Percentiles rank a stretch among this genome's conserved stretches.
Evolutionary conservation across 2,329 filamentous ascomycete genomes (phyloP).

Genomic region (Colletotrichum gloeosporioides): DNA sequence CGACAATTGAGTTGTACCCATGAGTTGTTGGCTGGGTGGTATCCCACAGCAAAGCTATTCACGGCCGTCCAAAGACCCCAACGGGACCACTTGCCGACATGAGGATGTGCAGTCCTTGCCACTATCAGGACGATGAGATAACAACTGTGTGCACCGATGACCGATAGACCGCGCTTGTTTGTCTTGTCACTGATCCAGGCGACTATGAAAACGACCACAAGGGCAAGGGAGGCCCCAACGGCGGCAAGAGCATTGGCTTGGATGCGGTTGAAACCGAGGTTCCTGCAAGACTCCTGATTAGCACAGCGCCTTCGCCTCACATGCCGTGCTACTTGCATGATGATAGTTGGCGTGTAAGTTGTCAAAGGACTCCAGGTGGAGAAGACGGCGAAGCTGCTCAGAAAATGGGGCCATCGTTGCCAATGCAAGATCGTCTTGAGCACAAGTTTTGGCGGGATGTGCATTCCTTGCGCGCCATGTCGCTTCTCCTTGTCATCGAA

Average conservation of each 20-base stretch:
- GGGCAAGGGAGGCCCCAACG: slow-evolving; percentile 45
- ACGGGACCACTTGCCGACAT: slow-evolving; percentile 51
- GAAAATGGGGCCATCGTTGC: slow-evolving; percentile 52
- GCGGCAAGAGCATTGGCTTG: slow-evolving; percentile 54
- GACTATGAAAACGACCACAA: slow-evolving; percentile 53
- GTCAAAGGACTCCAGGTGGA: slow-evolving; percentile 58
- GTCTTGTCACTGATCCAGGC: slow-evolving; percentile 53
- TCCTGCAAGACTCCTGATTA: slow-evolving; percentile 25
- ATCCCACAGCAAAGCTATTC: slow-evolving; percentile 56
- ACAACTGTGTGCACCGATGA: slow-evolving; percentile 48
- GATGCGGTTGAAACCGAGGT: slow-evolving; percentile 49
- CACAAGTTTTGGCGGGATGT: slow-evolving; percentile 42
- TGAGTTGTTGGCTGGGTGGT: slow-evolving; percentile 58
- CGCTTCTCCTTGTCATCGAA: slow-evolving; percentile 35
- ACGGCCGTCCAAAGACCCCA: slow-evolving; percentile 58
- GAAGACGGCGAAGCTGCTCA: slow-evolving; percentile 55
- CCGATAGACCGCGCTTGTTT: slow-evolving; percentile 45
- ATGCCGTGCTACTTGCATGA: slow-evolving; percentile 31
- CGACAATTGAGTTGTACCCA: slow-evolving; percentile 59
- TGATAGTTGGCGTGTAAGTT: slow-evolving; percentile 55
- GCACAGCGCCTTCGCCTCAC: rapidly evolving
- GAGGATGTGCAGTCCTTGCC: slow-evolving; percentile 42
- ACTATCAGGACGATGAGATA: slow-evolving; percentile 50
- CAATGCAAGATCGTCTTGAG: slow-evolving; percentile 49
- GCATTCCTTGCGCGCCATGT: slow-evolving; percentile 37